phyloP scores from a whole-genome alignment of 2,329 filamentous ascomycete genomes.

The Aspergillus aculeatinus region DNA sequence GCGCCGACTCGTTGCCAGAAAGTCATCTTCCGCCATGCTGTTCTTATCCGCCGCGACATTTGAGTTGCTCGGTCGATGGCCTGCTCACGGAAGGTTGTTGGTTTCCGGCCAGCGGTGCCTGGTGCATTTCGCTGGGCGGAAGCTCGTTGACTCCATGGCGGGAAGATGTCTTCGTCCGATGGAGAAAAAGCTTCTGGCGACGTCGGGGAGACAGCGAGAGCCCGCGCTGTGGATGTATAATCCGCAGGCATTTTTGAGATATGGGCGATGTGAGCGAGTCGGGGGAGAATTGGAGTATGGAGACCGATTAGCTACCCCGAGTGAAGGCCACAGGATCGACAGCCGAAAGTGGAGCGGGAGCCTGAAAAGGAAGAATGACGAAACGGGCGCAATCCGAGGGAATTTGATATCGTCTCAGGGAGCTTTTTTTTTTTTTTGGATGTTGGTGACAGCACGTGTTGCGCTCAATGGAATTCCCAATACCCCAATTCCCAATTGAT shows the following conservation, averaged over 20 bases:
- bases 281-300: not conserved
- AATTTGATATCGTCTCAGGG: not conserved
- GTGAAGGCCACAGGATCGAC: not conserved
- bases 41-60: conserved; percentile 32
- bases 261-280: conserved; percentile 2
- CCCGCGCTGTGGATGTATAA: conserved; percentile 53
- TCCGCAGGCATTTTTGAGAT: conserved; percentile 45
- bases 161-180: conserved; percentile 43
- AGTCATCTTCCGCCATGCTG: conserved; percentile 42
- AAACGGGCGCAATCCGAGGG: not conserved
- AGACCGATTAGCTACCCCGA: not conserved
- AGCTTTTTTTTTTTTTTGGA: not conserved
- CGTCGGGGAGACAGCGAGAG: conserved; percentile 52
- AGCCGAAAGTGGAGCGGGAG: not conserved
- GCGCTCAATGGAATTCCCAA: not conserved
- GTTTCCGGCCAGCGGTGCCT: conserved; percentile 33
- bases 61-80: conserved; percentile 39
- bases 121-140: conserved; percentile 43
- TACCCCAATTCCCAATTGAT: not conserved
- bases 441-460: not conserved
- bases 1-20: conserved; percentile 62
- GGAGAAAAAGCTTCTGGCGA: conserved; percentile 49
- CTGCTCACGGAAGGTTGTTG: conserved; percentile 37
- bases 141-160: conserved; percentile 53
- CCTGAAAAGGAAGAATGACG: not conserved